Evolutionary conservation across 257 asterid species (phyloP), one percentile per base, ranked within the genome.

Genomic region (Solanum paucissectum): DNA sequence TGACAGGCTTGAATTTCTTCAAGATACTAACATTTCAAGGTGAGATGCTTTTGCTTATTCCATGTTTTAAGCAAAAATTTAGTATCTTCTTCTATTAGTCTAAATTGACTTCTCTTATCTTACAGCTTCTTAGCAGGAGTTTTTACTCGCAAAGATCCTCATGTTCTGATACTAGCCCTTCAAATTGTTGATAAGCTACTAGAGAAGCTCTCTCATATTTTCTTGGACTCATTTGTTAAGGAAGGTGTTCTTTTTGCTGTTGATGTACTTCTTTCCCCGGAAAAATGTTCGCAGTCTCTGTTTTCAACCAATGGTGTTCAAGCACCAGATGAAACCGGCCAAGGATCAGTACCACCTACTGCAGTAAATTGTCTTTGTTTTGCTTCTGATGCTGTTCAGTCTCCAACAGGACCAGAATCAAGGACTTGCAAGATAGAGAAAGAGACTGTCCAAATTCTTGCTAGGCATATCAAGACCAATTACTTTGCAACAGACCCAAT

Each of bases 111-210:
- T 85, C 12, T 79, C 72, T 86, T 90, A 60, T 88, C 25, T 87
- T 83, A 16, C 96, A 97, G 99, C 88, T 95, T 94, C 92, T 90
- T 97, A 93, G 99, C 99, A 88, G 99, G 99, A 83, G 96, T 96
- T 49, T 94, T 97, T 90, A 90, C 92, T 27, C 93, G 98, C 90
- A 96, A 96, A 93, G 99, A 97, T 90, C 93, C 88, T 83, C 99
- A 96, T 84, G 95, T 95, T 89, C 86, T 93, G 83, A 69, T 94
- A 40, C 86, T 92, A 85, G 98, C 95, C 88, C 98, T 97, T 93
- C 95, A 94, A 88, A 93, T 96, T 72, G 98, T 94, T 73, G 95
- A 96, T 86, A 88, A 94, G 40, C 86, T 94, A 88, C 92, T 95
- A 93, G 92, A 92, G 89, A 97, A 96, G 94, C 96, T 92, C 89